These are phyloP conservation scores for Gautieria morchelliformis DNA, from an alignment of 768 basidiomycete species.

Conservation along the genomic window DNA sequence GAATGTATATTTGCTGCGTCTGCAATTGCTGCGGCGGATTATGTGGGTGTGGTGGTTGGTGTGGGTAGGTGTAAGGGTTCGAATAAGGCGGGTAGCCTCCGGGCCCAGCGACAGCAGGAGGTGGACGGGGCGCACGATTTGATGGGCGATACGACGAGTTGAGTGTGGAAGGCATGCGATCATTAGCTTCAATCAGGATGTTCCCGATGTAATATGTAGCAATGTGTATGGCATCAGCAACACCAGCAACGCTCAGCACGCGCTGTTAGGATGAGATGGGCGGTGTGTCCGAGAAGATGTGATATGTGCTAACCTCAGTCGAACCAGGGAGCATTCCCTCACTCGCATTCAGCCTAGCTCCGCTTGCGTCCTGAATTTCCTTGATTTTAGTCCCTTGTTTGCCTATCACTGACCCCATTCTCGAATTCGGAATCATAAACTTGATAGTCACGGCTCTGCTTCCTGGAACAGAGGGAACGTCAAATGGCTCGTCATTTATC, in stretches of 20 bases:
- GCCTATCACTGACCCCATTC: conserved; percentile 98
- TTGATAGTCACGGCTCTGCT: conserved; percentile 99
- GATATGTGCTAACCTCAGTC: conserved; percentile 67
- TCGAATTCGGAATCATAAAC: conserved; percentile 98
- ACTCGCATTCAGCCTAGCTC: conserved; percentile 90
- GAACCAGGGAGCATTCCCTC: conserved; percentile 98
- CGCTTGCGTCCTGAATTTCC: conserved; percentile 98
- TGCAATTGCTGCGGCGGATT: conserved; percentile 69
- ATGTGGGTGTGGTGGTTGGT: conserved; percentile 16
- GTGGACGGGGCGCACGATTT: conserved; percentile 36
- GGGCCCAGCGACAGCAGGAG: conserved; percentile 19
- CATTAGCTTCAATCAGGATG: conserved; percentile 89
- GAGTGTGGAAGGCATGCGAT: conserved; percentile 64
- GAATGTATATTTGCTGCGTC: conserved; percentile 97
- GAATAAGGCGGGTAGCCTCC: conserved; percentile 8
- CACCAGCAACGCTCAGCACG: conserved; percentile 94
- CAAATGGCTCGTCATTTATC: conserved; percentile 99
- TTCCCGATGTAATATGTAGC: conserved; percentile 99
- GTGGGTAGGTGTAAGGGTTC: conserved; percentile 36
- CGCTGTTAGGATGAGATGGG: conserved; percentile 44
- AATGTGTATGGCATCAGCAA: conserved; percentile 98
- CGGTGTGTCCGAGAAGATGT: conserved; percentile 9
- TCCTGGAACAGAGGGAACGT: conserved; percentile 93
- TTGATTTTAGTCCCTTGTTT: conserved; percentile 98
- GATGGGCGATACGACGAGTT: conserved; percentile 62